Percentiles rank a stretch among this genome's conserved stretches.
Evolutionary conservation across 2,329 filamentous ascomycete genomes (phyloP).

Genomic region (Sclerotinia trifoliorum): DNA sequence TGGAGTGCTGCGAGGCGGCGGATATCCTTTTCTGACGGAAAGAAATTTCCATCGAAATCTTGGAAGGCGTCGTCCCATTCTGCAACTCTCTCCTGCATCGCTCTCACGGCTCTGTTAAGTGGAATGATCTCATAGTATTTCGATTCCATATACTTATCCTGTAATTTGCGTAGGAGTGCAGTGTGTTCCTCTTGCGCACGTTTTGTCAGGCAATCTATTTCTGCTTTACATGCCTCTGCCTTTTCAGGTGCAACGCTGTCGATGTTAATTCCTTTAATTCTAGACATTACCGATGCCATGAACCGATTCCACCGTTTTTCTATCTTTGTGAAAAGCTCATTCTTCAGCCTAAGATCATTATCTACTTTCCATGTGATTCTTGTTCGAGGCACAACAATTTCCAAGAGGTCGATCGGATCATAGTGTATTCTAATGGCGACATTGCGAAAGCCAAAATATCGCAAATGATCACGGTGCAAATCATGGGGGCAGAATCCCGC

Average conservation of each 20-base stretch:
- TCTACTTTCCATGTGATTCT: slow-evolving; percentile 98
- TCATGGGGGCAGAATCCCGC: slow-evolving; percentile 83
- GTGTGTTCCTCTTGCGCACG: slow-evolving; percentile 82
- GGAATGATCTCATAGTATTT: slow-evolving; percentile 97
- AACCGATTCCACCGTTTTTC: slow-evolving; percentile 83
- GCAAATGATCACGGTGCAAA: slow-evolving; percentile 85
- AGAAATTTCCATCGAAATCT: slow-evolving; percentile 89
- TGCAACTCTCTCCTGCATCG: slow-evolving; percentile 87
- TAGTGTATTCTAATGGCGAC: slow-evolving; percentile 87
- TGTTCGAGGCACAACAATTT: slow-evolving; percentile 87
- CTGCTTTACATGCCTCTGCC: slow-evolving; percentile 73
- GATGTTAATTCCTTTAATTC: slow-evolving; percentile 84
- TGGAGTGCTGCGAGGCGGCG: slow-evolving; percentile 87
- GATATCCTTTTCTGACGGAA: slow-evolving; percentile 94
- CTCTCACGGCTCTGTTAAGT: slow-evolving; percentile 81
- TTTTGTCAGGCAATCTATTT: slow-evolving; percentile 75
- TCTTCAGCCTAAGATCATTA: slow-evolving; percentile 87
- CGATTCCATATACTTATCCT: slow-evolving; percentile 87
- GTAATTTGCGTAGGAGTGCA: slow-evolving; percentile 70
- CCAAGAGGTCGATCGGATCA: slow-evolving; percentile 86
- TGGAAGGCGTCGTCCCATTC: slow-evolving; percentile 91
- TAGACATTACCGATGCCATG: slow-evolving; percentile 79
- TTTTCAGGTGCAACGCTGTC: slow-evolving; percentile 90
- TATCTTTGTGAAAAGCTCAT: slow-evolving; percentile 79
- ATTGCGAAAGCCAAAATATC: slow-evolving; percentile 88